phyloP scores from a whole-genome alignment of 345 rosid species.

The Eutrema yunnanense region DNA sequence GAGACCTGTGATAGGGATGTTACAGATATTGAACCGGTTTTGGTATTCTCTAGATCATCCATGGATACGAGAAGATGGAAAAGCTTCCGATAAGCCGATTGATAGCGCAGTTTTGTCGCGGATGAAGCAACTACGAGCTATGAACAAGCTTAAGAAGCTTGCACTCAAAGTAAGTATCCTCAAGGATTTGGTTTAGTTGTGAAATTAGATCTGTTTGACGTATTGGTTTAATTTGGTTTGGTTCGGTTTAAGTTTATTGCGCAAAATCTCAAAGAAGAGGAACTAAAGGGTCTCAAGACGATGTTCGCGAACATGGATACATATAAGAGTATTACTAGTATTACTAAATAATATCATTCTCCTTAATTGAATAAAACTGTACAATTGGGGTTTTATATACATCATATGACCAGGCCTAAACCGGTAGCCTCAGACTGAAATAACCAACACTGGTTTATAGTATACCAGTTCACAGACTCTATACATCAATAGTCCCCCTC shows the following conservation, averaged over 20 bases:
- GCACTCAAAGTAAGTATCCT: conserved; percentile 63
- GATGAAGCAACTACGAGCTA: conserved; percentile 92
- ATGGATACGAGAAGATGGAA: conserved; percentile 85
- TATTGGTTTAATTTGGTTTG: not conserved
- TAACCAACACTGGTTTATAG: too few relatives aligned
- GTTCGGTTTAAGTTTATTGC: conserved; percentile 71
- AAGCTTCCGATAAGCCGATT: conserved; percentile 83
- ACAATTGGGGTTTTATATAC: too few relatives aligned
- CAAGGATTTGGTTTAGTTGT: not conserved
- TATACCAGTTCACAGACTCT: too few relatives aligned
- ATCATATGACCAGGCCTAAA: too few relatives aligned
- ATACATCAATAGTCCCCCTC: too few relatives aligned
- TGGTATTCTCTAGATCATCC: conserved; percentile 57
- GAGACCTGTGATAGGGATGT: too few relatives aligned
- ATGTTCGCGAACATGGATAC: conserved; percentile 81
- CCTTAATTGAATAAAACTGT: too few relatives aligned
- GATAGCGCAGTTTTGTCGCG: conserved; percentile 82
- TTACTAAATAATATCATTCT: too few relatives aligned
- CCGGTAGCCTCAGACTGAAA: too few relatives aligned
- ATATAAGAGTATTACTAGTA: too few relatives aligned
- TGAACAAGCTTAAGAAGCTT: conserved; percentile 90
- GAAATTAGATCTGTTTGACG: not conserved
- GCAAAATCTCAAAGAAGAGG: conserved; percentile 72
- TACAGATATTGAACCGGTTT: not conserved
- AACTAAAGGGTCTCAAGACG: conserved; percentile 65